Percentiles rank a stretch among this genome's conserved stretches.
Conservation (phyloP, 441 rosid genomes). For the Euphorbia schlechtendalii region DNA sequence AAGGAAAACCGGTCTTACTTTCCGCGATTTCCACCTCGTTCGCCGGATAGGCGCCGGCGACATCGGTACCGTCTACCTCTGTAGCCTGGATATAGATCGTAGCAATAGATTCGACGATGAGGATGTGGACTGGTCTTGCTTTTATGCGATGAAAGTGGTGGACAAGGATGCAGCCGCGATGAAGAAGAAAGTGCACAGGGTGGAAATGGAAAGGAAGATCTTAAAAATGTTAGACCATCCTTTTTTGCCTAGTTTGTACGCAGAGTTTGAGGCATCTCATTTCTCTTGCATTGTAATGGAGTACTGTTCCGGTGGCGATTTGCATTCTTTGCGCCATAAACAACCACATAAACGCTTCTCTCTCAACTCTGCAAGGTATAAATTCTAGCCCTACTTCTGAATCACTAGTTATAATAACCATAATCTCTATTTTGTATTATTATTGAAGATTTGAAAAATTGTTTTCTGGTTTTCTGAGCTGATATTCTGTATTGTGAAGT, state of each 20-base stretch:
- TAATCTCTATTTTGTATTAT: not conserved
- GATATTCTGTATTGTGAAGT: slow-evolving; percentile 18
- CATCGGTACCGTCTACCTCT: slow-evolving; percentile 79
- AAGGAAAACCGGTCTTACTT: slow-evolving; percentile 37
- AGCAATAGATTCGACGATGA: not conserved
- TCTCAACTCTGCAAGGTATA: slow-evolving; percentile 58
- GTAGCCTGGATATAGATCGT: slow-evolving; percentile 37
- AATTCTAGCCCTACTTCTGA: not conserved
- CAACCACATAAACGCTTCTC: slow-evolving; percentile 70
- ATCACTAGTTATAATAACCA: slow-evolving; percentile 11
- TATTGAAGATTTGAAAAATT: not conserved
- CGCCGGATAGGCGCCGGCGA: slow-evolving; percentile 89
- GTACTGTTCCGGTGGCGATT: slow-evolving; percentile 83
- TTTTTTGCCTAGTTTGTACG: slow-evolving; percentile 67
- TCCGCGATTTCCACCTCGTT: slow-evolving; percentile 67
- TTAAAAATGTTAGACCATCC: slow-evolving; percentile 85
- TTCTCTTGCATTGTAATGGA: slow-evolving; percentile 68
- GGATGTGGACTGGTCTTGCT: slow-evolving; percentile 18
- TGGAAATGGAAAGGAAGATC: slow-evolving; percentile 76
- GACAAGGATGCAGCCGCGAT: slow-evolving; percentile 61
- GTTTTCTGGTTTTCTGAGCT: slow-evolving; percentile 19
- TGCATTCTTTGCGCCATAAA: slow-evolving; percentile 57
- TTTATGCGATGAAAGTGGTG: slow-evolving; percentile 87
- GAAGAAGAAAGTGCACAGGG: slow-evolving; percentile 76
- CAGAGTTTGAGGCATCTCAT: slow-evolving; percentile 51